Conservation (phyloP, 2,329 filamentous ascomycete species). For the Fusarium penzigii region DNA sequence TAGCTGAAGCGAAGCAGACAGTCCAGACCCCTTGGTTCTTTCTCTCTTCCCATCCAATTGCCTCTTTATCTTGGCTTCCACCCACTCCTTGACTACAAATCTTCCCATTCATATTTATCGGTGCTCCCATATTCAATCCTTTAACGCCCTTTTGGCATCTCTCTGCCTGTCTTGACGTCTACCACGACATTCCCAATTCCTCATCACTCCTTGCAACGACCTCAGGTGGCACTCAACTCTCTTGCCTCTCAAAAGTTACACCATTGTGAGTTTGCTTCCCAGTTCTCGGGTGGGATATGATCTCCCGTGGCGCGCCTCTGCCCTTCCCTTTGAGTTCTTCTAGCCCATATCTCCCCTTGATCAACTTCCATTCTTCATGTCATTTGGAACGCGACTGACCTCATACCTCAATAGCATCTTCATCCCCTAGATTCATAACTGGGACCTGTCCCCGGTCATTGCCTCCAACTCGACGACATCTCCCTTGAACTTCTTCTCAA, state of each 20-base stretch:
- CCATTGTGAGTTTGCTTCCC: neutral
- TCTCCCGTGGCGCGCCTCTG: neutral
- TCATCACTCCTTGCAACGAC: neutral
- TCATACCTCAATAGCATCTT: neutral
- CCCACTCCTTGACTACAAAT: neutral
- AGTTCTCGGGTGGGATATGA: neutral
- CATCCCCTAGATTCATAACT: neutral
- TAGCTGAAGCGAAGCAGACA: neutral
- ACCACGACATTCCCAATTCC: neutral
- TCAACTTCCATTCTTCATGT: neutral
- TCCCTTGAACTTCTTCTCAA: conserved; percentile 3
- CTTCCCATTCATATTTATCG: neutral
- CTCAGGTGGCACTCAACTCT: neutral
- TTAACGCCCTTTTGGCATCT: neutral
- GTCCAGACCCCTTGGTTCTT: neutral
- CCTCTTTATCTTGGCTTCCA: neutral
- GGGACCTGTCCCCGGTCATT: neutral
- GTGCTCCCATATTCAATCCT: neutral
- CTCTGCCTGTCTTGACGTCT: neutral
- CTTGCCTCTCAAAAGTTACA: neutral
- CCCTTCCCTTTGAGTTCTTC: neutral
- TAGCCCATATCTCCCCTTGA: neutral
- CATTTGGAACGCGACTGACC: neutral
- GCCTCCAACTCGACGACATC: neutral
- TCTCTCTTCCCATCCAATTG: neutral